These are phyloP conservation scores for Backusella morwellensis DNA, from an alignment of 192 early-diverging fungal genomes.

Conservation along the genomic window DNA sequence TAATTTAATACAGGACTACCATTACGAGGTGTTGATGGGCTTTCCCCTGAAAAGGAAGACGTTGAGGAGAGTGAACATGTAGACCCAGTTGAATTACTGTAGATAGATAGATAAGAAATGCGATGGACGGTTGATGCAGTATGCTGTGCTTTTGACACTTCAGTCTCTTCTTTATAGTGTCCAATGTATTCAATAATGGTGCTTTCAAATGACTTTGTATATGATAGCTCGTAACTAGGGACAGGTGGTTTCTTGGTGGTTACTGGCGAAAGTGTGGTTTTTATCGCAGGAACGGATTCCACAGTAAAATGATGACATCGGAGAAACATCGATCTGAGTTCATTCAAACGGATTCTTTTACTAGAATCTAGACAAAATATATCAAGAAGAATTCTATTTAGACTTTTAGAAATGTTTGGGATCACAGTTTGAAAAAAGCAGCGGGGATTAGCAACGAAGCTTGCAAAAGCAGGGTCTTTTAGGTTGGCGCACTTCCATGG, in stretches of 20 bases:
- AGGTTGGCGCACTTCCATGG: conserved; percentile 73
- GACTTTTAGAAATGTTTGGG: conserved; percentile 50
- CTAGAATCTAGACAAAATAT: conserved; percentile 46
- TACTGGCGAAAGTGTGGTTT: not conserved
- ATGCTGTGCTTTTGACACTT: not conserved
- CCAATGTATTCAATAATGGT: conserved; percentile 8
- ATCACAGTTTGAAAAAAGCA: conserved; percentile 66
- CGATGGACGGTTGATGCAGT: not conserved
- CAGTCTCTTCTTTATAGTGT: not conserved
- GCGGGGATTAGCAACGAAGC: conserved; percentile 47
- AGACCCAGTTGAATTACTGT: not conserved
- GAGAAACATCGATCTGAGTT: conserved; percentile 27
- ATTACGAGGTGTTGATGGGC: conserved; percentile 8
- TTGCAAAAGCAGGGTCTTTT: conserved; percentile 55
- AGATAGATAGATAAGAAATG: not conserved
- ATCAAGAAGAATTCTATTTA: conserved; percentile 50
- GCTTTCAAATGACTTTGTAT: conserved; percentile 11
- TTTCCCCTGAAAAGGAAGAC: not conserved
- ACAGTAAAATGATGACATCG: conserved; percentile 5
- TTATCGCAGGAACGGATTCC: not conserved
- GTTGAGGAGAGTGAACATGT: conserved; percentile 5
- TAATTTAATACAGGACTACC: conserved; percentile 13
- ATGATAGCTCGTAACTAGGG: not conserved
- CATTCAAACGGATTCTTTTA: conserved; percentile 39
- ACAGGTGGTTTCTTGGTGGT: not conserved